Conservation (phyloP, 495 filamentous ascomycete species). For the Penicillium antarcticum region DNA sequence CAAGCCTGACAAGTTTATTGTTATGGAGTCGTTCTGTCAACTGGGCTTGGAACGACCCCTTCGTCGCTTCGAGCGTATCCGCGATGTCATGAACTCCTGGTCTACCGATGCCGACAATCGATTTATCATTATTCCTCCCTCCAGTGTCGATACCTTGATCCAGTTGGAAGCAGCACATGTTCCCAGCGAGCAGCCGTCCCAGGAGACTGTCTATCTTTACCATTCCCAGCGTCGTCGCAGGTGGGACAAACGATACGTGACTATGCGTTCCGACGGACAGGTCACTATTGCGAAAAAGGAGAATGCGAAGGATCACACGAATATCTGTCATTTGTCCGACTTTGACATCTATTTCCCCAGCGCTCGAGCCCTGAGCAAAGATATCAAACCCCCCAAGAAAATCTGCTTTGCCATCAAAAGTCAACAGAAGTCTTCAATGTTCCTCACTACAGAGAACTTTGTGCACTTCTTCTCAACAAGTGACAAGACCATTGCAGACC, state of each 20-base stretch:
- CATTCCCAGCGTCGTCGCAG: conserved; percentile 75
- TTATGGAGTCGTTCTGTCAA: conserved; percentile 71
- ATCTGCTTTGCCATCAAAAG: conserved; percentile 88
- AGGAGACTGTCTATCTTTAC: conserved; percentile 66
- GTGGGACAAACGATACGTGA: conserved; percentile 86
- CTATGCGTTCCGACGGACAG: conserved; percentile 70
- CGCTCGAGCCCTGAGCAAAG: conserved; percentile 57
- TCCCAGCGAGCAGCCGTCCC: conserved; percentile 55
- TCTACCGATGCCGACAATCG: conserved; percentile 69
- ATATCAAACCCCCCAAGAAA: conserved; percentile 70
- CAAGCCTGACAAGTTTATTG: conserved; percentile 54
- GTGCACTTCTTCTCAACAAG: conserved; percentile 88
- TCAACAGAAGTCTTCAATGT: conserved; percentile 86
- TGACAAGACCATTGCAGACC: conserved; percentile 58
- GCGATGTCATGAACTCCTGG: conserved; percentile 93
- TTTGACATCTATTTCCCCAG: conserved; percentile 87
- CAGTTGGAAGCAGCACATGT: conserved; percentile 51
- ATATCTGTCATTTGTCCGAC: conserved; percentile 84
- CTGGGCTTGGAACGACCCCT: conserved; percentile 82
- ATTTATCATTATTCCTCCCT: conserved; percentile 57
- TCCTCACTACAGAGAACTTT: conserved; percentile 76
- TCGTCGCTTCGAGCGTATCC: conserved; percentile 80
- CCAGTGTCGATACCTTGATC: conserved; percentile 40
- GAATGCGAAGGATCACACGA: conserved; percentile 51
- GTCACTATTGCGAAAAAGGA: conserved; percentile 70